A percentile compares a stretch with the other conserved stretches of the same genome.
Evolutionary conservation across 2,329 filamentous ascomycete genomes (phyloP).

Genomic region (Trichoderma sp.): DNA sequence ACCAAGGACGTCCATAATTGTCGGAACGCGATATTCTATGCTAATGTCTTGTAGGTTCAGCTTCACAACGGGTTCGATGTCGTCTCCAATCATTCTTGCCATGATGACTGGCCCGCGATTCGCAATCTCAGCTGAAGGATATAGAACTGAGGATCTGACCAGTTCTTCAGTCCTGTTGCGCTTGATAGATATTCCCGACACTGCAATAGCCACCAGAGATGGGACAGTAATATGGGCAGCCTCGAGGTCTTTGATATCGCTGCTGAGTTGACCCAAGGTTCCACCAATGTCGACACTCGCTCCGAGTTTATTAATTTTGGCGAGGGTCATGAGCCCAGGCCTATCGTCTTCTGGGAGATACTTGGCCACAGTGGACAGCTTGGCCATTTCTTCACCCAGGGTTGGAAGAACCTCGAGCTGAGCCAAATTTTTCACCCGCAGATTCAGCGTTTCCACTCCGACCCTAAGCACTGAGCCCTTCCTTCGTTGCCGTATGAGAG

Average conservation of each 20-base stretch:
- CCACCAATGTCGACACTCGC: conserved; percentile 62
- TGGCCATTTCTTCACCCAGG: conserved; percentile 74
- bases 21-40: conserved; percentile 85
- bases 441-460: conserved; percentile 61
- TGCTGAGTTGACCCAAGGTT: conserved; percentile 62
- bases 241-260: conserved; percentile 62
- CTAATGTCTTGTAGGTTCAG: conserved; percentile 80
- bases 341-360: conserved; percentile 95
- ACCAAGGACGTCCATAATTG: conserved; percentile 74
- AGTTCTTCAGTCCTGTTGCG: conserved; percentile 70
- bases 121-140: conserved; percentile 28
- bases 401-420: conserved; percentile 65
- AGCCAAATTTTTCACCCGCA: conserved; percentile 59
- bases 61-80: conserved; percentile 88
- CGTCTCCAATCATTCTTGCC: conserved; percentile 86
- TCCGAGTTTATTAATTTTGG: conserved; percentile 61
- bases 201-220: conserved; percentile 72
- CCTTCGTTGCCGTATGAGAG: conserved; percentile 76
- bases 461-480: conserved; percentile 80
- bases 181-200: conserved; percentile 59
- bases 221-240: conserved; percentile 81
- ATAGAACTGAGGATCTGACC: conserved; percentile 51
- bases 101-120: conserved; percentile 61
- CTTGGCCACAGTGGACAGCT: conserved; percentile 83
- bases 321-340: conserved; percentile 78